Percentiles rank a stretch among this genome's conserved stretches.
Conservation (phyloP, 345 rosid genomes). For the Barbarea vulgaris region DNA sequence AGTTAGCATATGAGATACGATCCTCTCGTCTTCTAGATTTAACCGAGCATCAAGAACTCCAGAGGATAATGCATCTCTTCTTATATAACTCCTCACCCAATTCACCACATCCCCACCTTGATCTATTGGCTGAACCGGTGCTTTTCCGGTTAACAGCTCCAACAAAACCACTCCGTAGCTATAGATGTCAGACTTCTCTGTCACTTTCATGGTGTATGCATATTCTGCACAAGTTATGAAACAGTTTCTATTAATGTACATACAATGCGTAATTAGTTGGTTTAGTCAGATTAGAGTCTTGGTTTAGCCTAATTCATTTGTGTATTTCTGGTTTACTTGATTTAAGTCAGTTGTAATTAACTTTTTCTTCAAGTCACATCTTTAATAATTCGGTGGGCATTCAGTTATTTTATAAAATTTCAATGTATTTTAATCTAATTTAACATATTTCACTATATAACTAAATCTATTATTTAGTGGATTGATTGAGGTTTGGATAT, state of each 20-base stretch:
- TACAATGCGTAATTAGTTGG: background rate
- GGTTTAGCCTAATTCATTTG: too few relatives aligned
- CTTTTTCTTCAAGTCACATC: too few relatives aligned
- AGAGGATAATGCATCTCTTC: conserved; percentile 53
- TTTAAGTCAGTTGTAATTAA: too few relatives aligned
- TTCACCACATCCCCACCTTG: conserved; percentile 89
- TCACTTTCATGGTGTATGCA: conserved; percentile 93
- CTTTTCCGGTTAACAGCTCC: conserved; percentile 74
- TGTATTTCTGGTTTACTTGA: too few relatives aligned
- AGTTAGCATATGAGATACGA: conserved; percentile 65
- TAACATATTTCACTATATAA: too few relatives aligned
- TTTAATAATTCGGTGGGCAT: too few relatives aligned
- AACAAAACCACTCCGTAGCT: conserved; percentile 90
- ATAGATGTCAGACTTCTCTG: conserved; percentile 89
- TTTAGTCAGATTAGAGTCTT: too few relatives aligned
- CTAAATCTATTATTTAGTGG: too few relatives aligned
- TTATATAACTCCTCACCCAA: conserved; percentile 70
- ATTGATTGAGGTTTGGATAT: too few relatives aligned
- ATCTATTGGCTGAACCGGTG: conserved; percentile 87
- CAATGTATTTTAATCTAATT: too few relatives aligned
- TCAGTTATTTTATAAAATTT: too few relatives aligned
- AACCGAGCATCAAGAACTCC: conserved; percentile 64
- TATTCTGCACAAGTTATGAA: conserved; percentile 63
- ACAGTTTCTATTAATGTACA: background rate
- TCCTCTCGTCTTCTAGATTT: conserved; percentile 52